These are phyloP conservation scores for Coelastrella sp. DNA, from an alignment of 139 green algal genomes.

Conservation along the genomic window DNA sequence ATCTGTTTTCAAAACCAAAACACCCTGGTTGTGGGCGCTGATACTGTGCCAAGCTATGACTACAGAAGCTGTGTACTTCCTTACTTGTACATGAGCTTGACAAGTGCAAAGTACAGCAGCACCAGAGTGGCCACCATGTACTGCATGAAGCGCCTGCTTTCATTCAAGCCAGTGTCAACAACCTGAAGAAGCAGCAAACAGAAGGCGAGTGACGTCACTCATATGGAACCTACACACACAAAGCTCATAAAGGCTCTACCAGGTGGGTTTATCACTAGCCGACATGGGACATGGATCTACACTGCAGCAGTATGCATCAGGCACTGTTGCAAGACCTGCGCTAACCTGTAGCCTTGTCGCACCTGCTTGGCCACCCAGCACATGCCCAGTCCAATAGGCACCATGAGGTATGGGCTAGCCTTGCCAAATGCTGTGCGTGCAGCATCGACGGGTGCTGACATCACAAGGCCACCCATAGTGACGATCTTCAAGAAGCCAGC, in stretches of 20 bases:
- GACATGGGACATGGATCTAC: no score
- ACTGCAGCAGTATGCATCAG: no score
- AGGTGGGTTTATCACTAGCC: no score
- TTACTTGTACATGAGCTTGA: constrained; percentile 59
- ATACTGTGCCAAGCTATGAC: neutral
- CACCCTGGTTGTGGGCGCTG: no score
- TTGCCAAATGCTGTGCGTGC: constrained; percentile 61
- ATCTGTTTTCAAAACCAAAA: no score
- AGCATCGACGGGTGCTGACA: constrained; percentile 52
- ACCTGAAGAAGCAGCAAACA: neutral
- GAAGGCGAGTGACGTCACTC: neutral
- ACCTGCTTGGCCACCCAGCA: constrained; percentile 44
- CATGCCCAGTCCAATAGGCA: constrained; percentile 60
- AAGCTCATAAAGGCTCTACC: no score
- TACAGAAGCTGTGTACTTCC: neutral
- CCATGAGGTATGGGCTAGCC: constrained; percentile 56
- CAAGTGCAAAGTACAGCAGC: constrained; percentile 60
- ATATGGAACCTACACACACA: neutral
- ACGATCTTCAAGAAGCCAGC: constrained; percentile 76
- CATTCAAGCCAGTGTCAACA: constrained; percentile 38
- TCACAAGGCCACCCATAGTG: constrained; percentile 60
- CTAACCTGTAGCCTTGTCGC: neutral
- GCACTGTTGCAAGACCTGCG: no score
- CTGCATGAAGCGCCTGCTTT: constrained; percentile 56
- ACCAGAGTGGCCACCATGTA: constrained; percentile 50